Base-by-base conservation (phyloP, 2,329 filamentous ascomycete genomes). In the Stemphylium beticola region DNA sequence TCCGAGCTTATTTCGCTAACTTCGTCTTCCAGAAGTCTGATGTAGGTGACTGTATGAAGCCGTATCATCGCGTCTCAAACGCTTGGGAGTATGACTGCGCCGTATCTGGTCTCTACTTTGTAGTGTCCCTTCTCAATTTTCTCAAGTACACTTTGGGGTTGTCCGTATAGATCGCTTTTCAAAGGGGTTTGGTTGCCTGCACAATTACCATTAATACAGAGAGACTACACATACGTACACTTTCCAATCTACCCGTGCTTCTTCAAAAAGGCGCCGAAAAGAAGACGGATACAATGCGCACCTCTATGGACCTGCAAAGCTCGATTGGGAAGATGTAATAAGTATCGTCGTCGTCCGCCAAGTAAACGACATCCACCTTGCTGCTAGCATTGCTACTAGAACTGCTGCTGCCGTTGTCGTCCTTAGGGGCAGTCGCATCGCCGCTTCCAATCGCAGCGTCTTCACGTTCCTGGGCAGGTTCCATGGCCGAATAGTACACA, bases 31-130 rank as follows among this genome's bases (percentile, higher is more conserved):
- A 20, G 12, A 36, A 61, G 38, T 7, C 4, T 9, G 9, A 65
- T 57, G 10, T 54, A 24, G 7, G 62, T 42, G 15, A 12, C 53
- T 18, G 48, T 34, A 4, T 17, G 15, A 12, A 64, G 55, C 26
- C 39, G 43, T 7, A 66, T 51, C 10, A 66, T 37, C 6, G 45
- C 38, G n/a, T 42, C 33, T 67, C 68, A 70, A 10, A 65, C 50
- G 2, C 48, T 43, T 40, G 67, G 64, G 8, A 69, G 20, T 9
- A 70, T 62, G 9, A 47, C 55, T 8, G 59, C 55, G 2, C 52
- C 53, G 9, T 54, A 3, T 22, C 20, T 31, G 6, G 42, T 61
- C 10, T 52, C 14, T 4, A 69, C 49, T 24, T 56, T 56, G 37
- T 60, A 71, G 4, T 56, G 53, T 8, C 43, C 58, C 14, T 59